Evolutionary conservation across 2,329 filamentous ascomycete genomes (phyloP).

Genomic region (Fusarium burgessii): DNA sequence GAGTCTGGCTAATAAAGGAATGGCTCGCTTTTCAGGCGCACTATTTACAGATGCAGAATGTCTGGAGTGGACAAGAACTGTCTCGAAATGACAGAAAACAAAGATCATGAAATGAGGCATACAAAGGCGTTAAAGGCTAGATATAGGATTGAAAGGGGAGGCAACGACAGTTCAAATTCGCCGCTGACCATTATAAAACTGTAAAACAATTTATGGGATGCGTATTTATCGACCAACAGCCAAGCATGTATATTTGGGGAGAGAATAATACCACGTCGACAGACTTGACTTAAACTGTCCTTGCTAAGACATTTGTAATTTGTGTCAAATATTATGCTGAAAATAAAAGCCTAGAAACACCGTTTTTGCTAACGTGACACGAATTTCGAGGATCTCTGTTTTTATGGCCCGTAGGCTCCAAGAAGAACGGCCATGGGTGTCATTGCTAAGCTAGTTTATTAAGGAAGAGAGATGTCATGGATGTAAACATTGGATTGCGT

Average conservation of each 20-base stretch:
- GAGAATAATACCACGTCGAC: neutral
- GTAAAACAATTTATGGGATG: conserved; percentile 16
- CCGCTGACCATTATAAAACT: neutral
- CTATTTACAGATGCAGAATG: conserved; percentile 9
- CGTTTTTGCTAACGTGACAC: neutral
- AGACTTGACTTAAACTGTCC: neutral
- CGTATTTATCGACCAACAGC: neutral
- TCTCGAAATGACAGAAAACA: conserved; percentile 7
- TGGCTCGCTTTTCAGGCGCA: conserved; percentile 7
- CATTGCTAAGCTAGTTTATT: neutral
- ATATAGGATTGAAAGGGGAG: conserved; percentile 10
- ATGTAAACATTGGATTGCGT: conserved; percentile 23
- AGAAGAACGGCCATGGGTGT: conserved; percentile 9
- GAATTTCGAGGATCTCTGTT: neutral
- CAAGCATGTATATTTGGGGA: neutral
- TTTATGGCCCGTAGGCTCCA: neutral
- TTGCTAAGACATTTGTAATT: neutral
- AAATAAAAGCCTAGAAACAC: neutral
- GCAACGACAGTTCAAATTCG: conserved; percentile 6
- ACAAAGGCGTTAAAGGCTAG: conserved; percentile 31
- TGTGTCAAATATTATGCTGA: neutral
- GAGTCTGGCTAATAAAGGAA: conserved; percentile 1
- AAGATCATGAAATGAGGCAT: conserved; percentile 23
- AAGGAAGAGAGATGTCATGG: neutral
- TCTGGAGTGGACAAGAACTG: neutral